phyloP scores from a whole-genome alignment of 208 protist genomes.

The Trypanosoma lewisi region DNA sequence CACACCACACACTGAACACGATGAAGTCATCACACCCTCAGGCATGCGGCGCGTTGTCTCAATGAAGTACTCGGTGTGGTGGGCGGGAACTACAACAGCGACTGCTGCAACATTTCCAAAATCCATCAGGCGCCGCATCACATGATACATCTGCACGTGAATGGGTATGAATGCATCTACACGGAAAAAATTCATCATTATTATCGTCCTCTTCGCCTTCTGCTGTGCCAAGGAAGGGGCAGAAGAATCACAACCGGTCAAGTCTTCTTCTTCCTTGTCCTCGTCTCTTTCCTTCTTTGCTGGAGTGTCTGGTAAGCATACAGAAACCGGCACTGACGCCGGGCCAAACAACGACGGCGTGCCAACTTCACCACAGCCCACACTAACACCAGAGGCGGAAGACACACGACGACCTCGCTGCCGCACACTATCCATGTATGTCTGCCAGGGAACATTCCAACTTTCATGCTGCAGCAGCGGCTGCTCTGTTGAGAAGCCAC shows the following conservation, averaged over 20 bases:
- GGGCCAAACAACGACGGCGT: conserved; percentile 3
- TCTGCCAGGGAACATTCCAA: conserved; percentile 24
- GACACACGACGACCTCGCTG: background rate
- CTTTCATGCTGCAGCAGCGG: conserved; percentile 33
- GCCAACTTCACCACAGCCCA: background rate
- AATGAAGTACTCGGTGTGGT: conserved; percentile 31
- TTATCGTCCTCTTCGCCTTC: no score
- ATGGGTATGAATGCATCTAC: conserved; percentile 55
- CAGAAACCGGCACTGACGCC: conserved; percentile 1
- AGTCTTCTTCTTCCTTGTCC: no score
- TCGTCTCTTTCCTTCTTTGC: background rate
- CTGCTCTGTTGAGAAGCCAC: conserved; percentile 20
- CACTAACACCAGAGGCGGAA: background rate
- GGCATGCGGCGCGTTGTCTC: background rate
- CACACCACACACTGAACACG: background rate
- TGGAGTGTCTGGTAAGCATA: background rate
- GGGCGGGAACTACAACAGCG: conserved; percentile 38
- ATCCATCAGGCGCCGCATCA: conserved; percentile 37
- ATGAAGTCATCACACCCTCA: background rate
- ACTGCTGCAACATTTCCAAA: conserved; percentile 19
- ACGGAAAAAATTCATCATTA: conserved; percentile 48
- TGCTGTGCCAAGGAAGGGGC: no score
- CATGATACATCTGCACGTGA: conserved; percentile 46
- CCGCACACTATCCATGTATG: conserved; percentile 15
- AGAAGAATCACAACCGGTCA: no score